These are phyloP conservation scores for Alisma plantagoaquatica DNA, from an alignment of 106 monocot genomes.

Conservation along the genomic window DNA sequence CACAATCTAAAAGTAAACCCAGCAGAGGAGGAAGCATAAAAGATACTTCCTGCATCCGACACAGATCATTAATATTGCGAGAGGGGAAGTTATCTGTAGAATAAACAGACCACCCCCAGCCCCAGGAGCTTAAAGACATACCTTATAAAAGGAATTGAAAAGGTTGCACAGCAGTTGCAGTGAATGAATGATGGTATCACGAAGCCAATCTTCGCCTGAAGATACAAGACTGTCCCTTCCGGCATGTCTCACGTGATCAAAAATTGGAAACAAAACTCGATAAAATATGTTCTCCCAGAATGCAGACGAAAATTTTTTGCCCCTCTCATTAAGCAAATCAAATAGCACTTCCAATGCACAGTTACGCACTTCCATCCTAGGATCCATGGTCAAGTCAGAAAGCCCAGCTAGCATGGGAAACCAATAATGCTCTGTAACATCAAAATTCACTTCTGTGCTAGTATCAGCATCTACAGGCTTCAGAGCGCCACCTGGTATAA, in stretches of 20 bases:
- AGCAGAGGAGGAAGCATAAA: conserved; percentile 95
- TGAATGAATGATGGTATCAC: conserved; percentile 93
- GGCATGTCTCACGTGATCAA: conserved; percentile 88
- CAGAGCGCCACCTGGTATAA: conserved; percentile 85
- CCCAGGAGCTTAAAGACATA: conserved; percentile 9
- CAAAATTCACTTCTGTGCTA: conserved; percentile 47
- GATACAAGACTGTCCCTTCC: conserved; percentile 70
- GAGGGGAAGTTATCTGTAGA: neutral
- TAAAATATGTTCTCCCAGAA: conserved; percentile 97
- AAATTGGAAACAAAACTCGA: conserved; percentile 90
- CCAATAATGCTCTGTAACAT: conserved; percentile 96
- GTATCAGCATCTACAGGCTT: conserved; percentile 54
- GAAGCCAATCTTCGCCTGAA: conserved; percentile 82
- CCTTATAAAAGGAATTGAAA: conserved; percentile 97
- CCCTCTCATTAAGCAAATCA: conserved; percentile 97
- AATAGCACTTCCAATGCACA: conserved; percentile 98
- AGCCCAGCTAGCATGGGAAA: conserved; percentile 95
- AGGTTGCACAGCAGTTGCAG: conserved; percentile 97
- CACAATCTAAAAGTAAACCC: conserved; percentile 95
- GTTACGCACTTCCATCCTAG: conserved; percentile 75
- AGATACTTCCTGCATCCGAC: conserved; percentile 73
- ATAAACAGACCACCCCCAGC: neutral
- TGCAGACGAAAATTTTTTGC: conserved; percentile 76
- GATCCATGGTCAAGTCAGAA: conserved; percentile 87
- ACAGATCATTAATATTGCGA: no score